A percentile compares a stretch with the other conserved stretches of the same genome.
These are phyloP conservation scores for Gnaphalium uliginosum DNA, from an alignment of 129 eudicot species.

Conservation along the genomic window DNA sequence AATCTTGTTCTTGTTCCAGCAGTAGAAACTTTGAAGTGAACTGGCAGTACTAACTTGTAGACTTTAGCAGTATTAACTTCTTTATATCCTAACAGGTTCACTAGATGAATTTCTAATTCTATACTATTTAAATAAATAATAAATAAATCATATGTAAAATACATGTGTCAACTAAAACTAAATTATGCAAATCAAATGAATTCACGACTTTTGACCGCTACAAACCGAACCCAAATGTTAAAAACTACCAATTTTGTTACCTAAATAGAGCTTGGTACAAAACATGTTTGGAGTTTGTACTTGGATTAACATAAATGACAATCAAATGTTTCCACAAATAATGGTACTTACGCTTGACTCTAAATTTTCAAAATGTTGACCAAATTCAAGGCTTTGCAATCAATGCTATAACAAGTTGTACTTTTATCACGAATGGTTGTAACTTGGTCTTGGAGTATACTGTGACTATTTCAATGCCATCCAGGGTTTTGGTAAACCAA, in stretches of 20 bases:
- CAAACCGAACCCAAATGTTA: background rate
- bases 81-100: too few relatives aligned
- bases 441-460: background rate
- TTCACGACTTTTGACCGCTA: background rate
- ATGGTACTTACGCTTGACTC: background rate
- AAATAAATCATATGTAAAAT: too few relatives aligned
- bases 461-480: constrained; percentile 31
- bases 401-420: constrained; percentile 5
- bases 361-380: constrained; percentile 21
- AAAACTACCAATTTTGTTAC: background rate
- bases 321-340: background rate
- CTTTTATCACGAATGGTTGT: background rate
- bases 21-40: too few relatives aligned
- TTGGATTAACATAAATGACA: background rate
- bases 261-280: background rate
- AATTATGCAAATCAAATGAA: too few relatives aligned
- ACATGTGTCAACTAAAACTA: too few relatives aligned
- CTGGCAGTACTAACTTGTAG: too few relatives aligned
- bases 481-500: constrained; percentile 12
- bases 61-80: too few relatives aligned
- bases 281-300: background rate
- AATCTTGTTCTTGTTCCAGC: too few relatives aligned
- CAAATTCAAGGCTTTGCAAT: constrained; percentile 14
- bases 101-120: too few relatives aligned
- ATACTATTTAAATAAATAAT: too few relatives aligned